phyloP scores from a whole-genome alignment of 140 eudicot genomes.

The Cichorium intybus region DNA sequence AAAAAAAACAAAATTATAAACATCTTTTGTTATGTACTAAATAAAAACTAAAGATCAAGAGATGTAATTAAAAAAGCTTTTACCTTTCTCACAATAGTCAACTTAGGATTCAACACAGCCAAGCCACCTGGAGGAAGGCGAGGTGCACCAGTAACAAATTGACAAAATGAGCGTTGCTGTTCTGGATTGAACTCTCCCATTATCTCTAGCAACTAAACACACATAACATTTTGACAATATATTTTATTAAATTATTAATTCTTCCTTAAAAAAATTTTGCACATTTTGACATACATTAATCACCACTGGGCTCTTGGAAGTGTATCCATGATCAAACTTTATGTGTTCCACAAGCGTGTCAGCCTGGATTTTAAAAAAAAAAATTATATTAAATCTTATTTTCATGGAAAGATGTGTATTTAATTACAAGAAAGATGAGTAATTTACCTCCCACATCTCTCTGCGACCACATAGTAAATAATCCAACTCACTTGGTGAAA shows the following conservation, averaged over 20 bases:
- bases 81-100: constrained; percentile 97
- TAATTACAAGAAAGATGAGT: not conserved
- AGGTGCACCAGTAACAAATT: constrained; percentile 91
- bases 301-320: constrained; percentile 91
- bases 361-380: constrained; percentile 43
- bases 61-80: not conserved
- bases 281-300: constrained; percentile 69
- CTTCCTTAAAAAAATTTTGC: not conserved
- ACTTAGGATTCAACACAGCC: constrained; percentile 82
- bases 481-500: constrained; percentile 77
- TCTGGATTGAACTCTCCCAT: constrained; percentile 90
- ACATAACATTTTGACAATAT: constrained; percentile 11
- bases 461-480: constrained; percentile 86
- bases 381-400: constrained; percentile 12
- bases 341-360: constrained; percentile 89
- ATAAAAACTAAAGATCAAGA: not conserved
- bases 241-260: constrained; percentile 1
- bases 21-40: not conserved
- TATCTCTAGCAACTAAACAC: constrained; percentile 78
- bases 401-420: not conserved
- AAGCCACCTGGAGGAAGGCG: constrained; percentile 92
- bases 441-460: constrained; percentile 89
- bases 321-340: constrained; percentile 95
- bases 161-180: constrained; percentile 87
- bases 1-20: not conserved